phyloP scores from a whole-genome alignment of 306 rosid species.

The Fragaria ananassa region DNA sequence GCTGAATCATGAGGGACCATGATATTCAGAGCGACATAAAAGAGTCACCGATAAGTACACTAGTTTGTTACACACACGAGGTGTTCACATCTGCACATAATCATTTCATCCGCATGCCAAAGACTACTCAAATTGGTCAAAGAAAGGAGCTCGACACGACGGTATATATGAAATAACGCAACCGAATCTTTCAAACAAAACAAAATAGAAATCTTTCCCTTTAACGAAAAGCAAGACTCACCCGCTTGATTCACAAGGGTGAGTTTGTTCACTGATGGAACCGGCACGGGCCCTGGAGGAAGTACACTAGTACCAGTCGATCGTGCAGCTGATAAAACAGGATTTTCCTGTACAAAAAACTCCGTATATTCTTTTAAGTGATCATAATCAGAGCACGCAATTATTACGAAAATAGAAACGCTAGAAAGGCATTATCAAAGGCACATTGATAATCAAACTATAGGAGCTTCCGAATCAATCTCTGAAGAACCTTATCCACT shows the following conservation, averaged over 20 bases:
- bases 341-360: slow-evolving; percentile 39
- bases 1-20: not conserved
- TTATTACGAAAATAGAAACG: not conserved
- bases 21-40: not conserved
- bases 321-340: slow-evolving; percentile 27
- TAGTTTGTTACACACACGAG: not conserved
- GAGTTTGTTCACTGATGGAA: slow-evolving; percentile 32
- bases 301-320: slow-evolving; percentile 23
- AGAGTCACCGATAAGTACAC: not conserved
- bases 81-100: not conserved
- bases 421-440: not conserved
- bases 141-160: not conserved
- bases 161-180: not conserved
- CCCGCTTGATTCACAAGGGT: slow-evolving; percentile 47
- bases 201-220: not conserved
- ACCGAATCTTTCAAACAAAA: no score
- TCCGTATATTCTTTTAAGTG: not conserved
- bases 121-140: not conserved
- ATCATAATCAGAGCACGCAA: not conserved
- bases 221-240: slow-evolving; percentile 41
- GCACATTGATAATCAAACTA: not conserved
- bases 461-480: no score
- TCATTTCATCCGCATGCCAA: not conserved
- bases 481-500: no score
- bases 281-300: slow-evolving; percentile 30